phyloP scores from a whole-genome alignment of 805 yeast genomes.

The Wickerhamomyces xylosicus region DNA sequence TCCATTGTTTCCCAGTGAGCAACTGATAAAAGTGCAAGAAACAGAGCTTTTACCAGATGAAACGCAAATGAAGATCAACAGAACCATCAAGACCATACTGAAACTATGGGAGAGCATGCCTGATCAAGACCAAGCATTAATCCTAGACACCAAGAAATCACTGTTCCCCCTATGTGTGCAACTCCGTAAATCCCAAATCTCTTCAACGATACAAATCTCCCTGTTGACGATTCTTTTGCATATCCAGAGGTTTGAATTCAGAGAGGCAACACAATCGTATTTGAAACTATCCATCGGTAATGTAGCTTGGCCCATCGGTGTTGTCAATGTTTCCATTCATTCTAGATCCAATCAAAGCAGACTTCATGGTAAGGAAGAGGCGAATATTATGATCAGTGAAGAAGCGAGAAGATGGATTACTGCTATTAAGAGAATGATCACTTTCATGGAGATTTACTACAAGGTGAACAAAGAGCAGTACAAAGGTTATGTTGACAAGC shows the following conservation, averaged over 20 bases:
- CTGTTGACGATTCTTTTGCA: slow-evolving; percentile 50
- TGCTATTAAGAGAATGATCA: slow-evolving; percentile 63
- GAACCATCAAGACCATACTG: slow-evolving; percentile 23
- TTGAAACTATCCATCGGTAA: slow-evolving; percentile 75
- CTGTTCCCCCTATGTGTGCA: slow-evolving; percentile 43
- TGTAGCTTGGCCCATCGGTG: slow-evolving; percentile 91
- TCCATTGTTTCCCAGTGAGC: slow-evolving; percentile 6
- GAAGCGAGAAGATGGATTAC: slow-evolving; percentile 68
- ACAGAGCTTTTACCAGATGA: slow-evolving; percentile 2
- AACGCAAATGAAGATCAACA: slow-evolving; percentile 14
- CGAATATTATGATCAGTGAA: slow-evolving; percentile 76
- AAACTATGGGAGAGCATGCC: slow-evolving; percentile 27
- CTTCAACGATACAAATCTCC: slow-evolving; percentile 34
- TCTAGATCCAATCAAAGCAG: slow-evolving; percentile 54
- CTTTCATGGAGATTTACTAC: slow-evolving; percentile 23
- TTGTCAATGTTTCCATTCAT: slow-evolving; percentile 70
- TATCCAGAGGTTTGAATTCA: slow-evolving; percentile 42
- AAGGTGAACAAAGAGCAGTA: neutral
- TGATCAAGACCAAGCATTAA: slow-evolving; percentile 17
- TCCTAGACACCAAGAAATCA: slow-evolving; percentile 37
- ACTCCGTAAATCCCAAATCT: slow-evolving; percentile 34
- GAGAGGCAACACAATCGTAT: slow-evolving; percentile 56
- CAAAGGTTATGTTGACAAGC: neutral
- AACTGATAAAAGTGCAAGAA: slow-evolving; percentile 11
- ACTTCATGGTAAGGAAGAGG: slow-evolving; percentile 34